phyloP scores from a whole-genome alignment of 2,329 filamentous ascomycete genomes.

The Sporothrix pallida region DNA sequence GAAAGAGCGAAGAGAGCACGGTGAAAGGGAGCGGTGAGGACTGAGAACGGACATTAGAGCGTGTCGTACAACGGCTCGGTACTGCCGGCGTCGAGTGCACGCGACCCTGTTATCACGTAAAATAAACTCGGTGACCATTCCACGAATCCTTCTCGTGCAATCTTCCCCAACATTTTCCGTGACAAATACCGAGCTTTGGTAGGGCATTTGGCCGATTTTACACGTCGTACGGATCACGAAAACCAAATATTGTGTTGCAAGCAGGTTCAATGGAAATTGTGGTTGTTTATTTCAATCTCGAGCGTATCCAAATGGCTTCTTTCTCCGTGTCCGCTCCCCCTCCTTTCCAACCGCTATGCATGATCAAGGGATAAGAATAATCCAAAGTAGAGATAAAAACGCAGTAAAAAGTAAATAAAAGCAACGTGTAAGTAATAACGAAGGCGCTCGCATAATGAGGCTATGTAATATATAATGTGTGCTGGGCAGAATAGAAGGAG shows the following conservation, averaged over 20 bases:
- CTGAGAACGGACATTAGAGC: not conserved
- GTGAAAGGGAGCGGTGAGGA: conserved; percentile 16
- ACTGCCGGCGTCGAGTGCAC: not conserved
- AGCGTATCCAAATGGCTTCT: not conserved
- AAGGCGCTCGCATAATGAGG: conserved; percentile 18
- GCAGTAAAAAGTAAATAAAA: not conserved
- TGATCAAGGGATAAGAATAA: not conserved
- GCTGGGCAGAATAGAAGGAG: not conserved
- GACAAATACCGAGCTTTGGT: too few relatives aligned
- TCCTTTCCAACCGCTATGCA: not conserved
- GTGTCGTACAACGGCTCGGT: not conserved
- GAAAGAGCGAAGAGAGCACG: not conserved
- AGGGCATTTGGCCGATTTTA: too few relatives aligned
- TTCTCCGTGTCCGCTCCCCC: not conserved
- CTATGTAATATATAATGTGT: not conserved
- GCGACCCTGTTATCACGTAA: conserved; percentile 23
- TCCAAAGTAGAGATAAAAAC: not conserved
- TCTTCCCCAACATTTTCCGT: too few relatives aligned
- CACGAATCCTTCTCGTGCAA: too few relatives aligned
- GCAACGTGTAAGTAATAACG: not conserved
- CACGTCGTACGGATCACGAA: too few relatives aligned
- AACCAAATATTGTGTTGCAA: not conserved
- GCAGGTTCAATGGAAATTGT: not conserved
- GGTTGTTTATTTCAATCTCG: not conserved
- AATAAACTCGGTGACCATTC: not conserved